A percentile compares a stretch with the other conserved stretches of the same genome.
phyloP scores from a whole-genome alignment of 2,329 filamentous ascomycete genomes.

The Epichloe brachyelytri region DNA sequence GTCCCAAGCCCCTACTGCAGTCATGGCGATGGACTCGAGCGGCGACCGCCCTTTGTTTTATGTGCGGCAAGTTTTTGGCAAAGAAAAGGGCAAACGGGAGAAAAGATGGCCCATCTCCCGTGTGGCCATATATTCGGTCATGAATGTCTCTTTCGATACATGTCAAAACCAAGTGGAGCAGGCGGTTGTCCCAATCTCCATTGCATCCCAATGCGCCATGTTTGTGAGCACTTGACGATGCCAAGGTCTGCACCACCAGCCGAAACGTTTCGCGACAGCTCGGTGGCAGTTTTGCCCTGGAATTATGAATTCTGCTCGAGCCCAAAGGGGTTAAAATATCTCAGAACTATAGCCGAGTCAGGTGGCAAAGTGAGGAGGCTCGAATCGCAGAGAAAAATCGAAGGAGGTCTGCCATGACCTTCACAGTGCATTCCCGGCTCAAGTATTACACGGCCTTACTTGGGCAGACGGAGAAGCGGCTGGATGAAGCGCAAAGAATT shows the following conservation, averaged over 20 bases:
- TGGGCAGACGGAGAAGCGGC: neutral
- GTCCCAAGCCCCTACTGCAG: conserved; percentile 1
- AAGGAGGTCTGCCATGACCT: neutral
- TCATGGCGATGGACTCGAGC: neutral
- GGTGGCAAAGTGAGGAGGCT: neutral
- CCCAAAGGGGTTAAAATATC: neutral
- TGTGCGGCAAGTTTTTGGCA: conserved; percentile 6
- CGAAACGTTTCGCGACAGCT: neutral
- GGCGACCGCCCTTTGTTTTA: neutral
- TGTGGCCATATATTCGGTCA: conserved; percentile 16
- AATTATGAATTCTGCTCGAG: conserved; percentile 11
- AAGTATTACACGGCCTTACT: neutral
- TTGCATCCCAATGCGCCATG: conserved; percentile 10
- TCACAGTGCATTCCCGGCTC: neutral
- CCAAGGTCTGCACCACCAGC: neutral
- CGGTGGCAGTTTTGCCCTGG: conserved; percentile 6
- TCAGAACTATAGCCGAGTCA: neutral
- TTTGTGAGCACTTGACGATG: conserved; percentile 9
- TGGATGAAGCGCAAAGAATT: conserved; percentile 3
- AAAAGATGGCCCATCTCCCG: conserved; percentile 12
- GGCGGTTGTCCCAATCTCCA: conserved; percentile 4
- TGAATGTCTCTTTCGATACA: conserved; percentile 10
- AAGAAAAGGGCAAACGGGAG: neutral
- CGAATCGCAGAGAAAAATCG: neutral
- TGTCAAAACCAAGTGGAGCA: neutral